phyloP scores from a whole-genome alignment of 441 rosid genomes.

The Macaranga tanarius region DNA sequence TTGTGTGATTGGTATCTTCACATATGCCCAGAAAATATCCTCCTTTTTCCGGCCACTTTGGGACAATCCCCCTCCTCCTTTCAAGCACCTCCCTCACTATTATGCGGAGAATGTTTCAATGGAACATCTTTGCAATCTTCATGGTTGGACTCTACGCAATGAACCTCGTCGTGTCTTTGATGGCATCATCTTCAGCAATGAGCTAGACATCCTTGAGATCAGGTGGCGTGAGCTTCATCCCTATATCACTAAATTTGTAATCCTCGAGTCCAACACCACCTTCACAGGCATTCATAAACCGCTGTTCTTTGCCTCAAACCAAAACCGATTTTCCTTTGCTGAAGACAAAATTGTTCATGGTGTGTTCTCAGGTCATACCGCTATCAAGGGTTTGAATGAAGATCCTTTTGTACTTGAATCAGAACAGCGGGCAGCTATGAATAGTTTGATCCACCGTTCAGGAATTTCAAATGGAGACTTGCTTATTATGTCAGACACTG shows the following conservation, averaged over 20 bases:
- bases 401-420: conserved; percentile 70
- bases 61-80: conserved; percentile 77
- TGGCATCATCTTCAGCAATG: conserved; percentile 78
- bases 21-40: conserved; percentile 46
- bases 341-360: conserved; percentile 62
- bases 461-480: conserved; percentile 65
- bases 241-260: conserved; percentile 62
- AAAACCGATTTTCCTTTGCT: conserved; percentile 53
- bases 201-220: conserved; percentile 77
- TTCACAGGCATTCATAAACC: conserved; percentile 89
- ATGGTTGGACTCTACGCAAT: conserved; percentile 69
- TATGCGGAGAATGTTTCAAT: conserved; percentile 86
- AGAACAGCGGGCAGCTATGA: conserved; percentile 64
- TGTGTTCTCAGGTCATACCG: conserved; percentile 50
- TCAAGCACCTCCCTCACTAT: conserved; percentile 69
- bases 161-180: conserved; percentile 67
- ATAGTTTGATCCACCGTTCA: conserved; percentile 50
- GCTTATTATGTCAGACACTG: conserved; percentile 74
- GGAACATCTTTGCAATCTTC: conserved; percentile 73
- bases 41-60: conserved; percentile 80
- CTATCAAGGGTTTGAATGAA: conserved; percentile 32
- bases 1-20: conserved; percentile 47
- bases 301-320: conserved; percentile 53
- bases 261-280: conserved; percentile 80
- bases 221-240: conserved; percentile 79